phyloP scores from a whole-genome alignment of 371 early-diverging fungal genomes.

The Mortierella sp. region DNA sequence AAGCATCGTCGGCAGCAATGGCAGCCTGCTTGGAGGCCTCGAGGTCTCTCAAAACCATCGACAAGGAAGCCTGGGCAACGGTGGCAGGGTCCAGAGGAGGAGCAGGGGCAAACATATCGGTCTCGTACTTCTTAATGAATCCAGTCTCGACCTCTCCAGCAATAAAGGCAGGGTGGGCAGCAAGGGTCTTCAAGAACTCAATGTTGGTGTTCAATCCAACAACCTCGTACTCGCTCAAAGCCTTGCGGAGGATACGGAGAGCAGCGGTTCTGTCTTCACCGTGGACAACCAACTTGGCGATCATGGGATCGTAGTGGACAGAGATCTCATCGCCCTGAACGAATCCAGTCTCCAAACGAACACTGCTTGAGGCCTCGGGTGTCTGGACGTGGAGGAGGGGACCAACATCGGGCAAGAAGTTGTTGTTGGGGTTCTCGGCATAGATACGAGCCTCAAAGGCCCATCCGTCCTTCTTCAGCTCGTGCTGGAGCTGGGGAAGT shows the following conservation, averaged over 20 bases:
- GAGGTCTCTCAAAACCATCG: conserved; percentile 68
- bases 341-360: conserved; percentile 95
- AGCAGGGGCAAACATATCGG: conserved; percentile 68
- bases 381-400: conserved; percentile 82
- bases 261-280: conserved; percentile 90
- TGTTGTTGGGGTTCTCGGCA: conserved; percentile 94
- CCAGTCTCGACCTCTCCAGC: conserved; percentile 94
- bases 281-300: conserved; percentile 94
- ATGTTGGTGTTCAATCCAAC: conserved; percentile 95
- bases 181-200: conserved; percentile 86
- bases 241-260: conserved; percentile 82
- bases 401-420: conserved; percentile 96
- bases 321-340: conserved; percentile 92
- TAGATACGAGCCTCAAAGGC: conserved; percentile 98
- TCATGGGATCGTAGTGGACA: conserved; percentile 98
- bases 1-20: conserved; percentile 56
- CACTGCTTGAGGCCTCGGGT: conserved; percentile 68
- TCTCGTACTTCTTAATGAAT: conserved; percentile 79
- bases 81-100: conserved; percentile 66
- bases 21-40: conserved; percentile 56
- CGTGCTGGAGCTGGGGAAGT: conserved; percentile 80
- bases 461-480: conserved; percentile 83
- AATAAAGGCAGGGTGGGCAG: conserved; percentile 87
- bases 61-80: conserved; percentile 82
- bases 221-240: conserved; percentile 88